A percentile compares a stretch with the other conserved stretches of the same genome.
These are phyloP conservation scores for Lyophyllum semitale DNA, from an alignment of 768 basidiomycete genomes.

Conservation along the genomic window DNA sequence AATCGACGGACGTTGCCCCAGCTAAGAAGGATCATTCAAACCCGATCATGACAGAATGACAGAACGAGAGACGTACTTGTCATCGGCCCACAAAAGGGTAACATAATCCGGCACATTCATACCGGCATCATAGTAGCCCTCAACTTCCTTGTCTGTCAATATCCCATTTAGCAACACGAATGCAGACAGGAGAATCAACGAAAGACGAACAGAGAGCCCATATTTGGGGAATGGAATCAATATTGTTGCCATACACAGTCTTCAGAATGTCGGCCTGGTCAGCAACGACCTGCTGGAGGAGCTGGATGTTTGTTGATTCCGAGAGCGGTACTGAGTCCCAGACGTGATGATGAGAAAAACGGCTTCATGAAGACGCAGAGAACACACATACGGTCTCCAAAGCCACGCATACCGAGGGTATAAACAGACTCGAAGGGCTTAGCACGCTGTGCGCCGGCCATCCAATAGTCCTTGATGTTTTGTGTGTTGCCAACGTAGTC, in stretches of 20 bases:
- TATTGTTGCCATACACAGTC: constrained; percentile 43
- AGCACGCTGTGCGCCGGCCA: constrained; percentile 58
- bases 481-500: constrained; percentile 59
- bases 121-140: constrained; percentile 66
- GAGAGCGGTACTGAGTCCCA: constrained; percentile 48
- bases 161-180: neutral
- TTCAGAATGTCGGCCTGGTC: constrained; percentile 65
- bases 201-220: constrained; percentile 57
- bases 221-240: constrained; percentile 60
- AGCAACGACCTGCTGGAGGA: constrained; percentile 56
- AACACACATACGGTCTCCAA: constrained; percentile 45
- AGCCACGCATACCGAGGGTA: constrained; percentile 73
- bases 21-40: constrained; percentile 26
- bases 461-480: constrained; percentile 63
- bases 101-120: constrained; percentile 65
- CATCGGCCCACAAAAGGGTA: constrained; percentile 71
- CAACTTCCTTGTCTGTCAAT: constrained; percentile 55
- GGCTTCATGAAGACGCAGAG: neutral
- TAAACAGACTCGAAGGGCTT: constrained; percentile 62
- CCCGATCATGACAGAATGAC: neutral
- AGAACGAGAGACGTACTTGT: constrained; percentile 50
- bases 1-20: constrained; percentile 74
- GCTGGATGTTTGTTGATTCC: constrained; percentile 46
- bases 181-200: neutral
- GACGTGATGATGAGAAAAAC: neutral